Evolutionary conservation across 805 yeast genomes (phyloP).

Genomic region (Schwanniomyces vanrijiae): DNA sequence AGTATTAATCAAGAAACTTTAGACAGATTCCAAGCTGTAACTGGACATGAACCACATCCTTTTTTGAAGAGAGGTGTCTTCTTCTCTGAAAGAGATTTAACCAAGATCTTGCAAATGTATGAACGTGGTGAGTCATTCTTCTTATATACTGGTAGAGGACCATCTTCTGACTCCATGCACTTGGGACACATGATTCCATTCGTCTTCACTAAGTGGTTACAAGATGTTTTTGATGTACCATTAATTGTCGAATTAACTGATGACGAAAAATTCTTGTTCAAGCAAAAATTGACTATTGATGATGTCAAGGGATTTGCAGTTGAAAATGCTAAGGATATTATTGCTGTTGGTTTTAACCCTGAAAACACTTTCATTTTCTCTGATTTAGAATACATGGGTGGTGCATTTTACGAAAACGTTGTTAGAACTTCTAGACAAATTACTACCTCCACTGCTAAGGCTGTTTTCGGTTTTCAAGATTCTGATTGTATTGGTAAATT

Average conservation of each 20-base stretch:
- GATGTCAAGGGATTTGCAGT: conserved; percentile 80
- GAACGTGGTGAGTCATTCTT: conserved; percentile 96
- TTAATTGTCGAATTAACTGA: conserved; percentile 92
- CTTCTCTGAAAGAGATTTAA: conserved; percentile 86
- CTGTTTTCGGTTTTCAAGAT: conserved; percentile 95
- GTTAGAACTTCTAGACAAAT: conserved; percentile 91
- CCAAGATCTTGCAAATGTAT: conserved; percentile 76
- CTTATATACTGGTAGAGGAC: conserved; percentile 96
- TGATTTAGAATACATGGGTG: conserved; percentile 90
- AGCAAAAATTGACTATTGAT: conserved; percentile 82
- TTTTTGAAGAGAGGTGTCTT: conserved; percentile 88
- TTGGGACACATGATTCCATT: conserved; percentile 97
- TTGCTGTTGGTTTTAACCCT: conserved; percentile 91
- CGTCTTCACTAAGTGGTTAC: conserved; percentile 94
- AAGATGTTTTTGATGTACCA: conserved; percentile 96
- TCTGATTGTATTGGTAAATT: conserved; percentile 91
- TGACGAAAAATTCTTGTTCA: conserved; percentile 95
- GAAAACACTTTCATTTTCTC: conserved; percentile 94
- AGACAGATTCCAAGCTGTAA: conserved; percentile 70
- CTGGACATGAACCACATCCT: conserved; percentile 91
- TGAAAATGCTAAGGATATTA: conserved; percentile 89
- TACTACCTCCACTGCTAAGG: conserved; percentile 94
- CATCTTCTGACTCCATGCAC: conserved; percentile 91
- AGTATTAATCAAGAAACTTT: conserved; percentile 69
- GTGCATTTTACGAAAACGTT: conserved; percentile 90